phyloP scores from a whole-genome alignment of 2,329 filamentous ascomycete genomes.

The Trichoderma sp. region DNA sequence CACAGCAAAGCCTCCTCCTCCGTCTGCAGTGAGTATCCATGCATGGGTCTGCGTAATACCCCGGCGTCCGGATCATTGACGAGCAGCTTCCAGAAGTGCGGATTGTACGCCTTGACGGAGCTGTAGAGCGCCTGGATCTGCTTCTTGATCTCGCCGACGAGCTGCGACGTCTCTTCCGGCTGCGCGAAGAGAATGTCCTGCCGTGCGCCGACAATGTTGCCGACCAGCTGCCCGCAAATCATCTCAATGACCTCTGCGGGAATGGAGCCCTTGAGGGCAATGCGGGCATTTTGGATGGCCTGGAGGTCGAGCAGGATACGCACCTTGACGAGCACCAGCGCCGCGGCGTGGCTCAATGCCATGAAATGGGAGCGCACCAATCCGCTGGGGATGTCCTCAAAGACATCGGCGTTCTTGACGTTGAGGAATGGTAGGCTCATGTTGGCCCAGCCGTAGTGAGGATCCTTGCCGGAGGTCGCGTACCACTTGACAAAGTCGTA shows the following conservation, averaged over 20 bases:
- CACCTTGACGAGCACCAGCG: constrained; percentile 34
- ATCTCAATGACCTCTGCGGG: constrained; percentile 34
- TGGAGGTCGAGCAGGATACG: constrained; percentile 34
- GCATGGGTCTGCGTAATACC: constrained; percentile 5
- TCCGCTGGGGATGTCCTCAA: constrained; percentile 39
- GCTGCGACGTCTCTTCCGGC: neutral
- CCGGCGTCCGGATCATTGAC: constrained; percentile 21
- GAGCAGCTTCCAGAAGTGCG: constrained; percentile 32
- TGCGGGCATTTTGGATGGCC: constrained; percentile 28
- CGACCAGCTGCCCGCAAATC: constrained; percentile 30
- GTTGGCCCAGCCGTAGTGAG: constrained; percentile 33
- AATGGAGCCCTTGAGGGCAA: constrained; percentile 23
- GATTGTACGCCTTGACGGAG: constrained; percentile 29
- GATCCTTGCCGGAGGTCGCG: constrained; percentile 28
- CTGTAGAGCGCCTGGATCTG: constrained; percentile 31
- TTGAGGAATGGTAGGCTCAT: constrained; percentile 37
- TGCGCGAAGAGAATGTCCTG: constrained; percentile 15
- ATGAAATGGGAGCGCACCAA: too few relatives aligned
- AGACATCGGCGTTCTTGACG: constrained; percentile 43
- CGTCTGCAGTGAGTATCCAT: constrained; percentile 20
- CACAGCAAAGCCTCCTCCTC: constrained; percentile 31
- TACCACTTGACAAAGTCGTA: constrained; percentile 49
- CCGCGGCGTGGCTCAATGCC: constrained; percentile 28
- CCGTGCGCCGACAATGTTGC: constrained; percentile 17
- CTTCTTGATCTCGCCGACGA: constrained; percentile 28